phyloP scores from a whole-genome alignment of 176 grass and related monocot genomes.

The Paspalum vaginatum region DNA sequence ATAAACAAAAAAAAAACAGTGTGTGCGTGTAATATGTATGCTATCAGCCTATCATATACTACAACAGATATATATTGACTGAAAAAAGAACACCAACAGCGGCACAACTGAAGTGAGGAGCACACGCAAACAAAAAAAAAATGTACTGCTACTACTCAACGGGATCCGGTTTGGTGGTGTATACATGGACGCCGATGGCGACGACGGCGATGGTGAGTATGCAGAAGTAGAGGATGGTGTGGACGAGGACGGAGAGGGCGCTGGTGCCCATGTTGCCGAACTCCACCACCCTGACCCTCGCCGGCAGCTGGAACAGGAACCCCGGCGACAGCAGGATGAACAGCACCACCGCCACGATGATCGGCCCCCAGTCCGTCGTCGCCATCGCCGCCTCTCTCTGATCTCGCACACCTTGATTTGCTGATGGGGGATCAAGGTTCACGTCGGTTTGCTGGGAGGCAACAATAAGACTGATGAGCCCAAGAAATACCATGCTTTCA shows the following conservation, averaged over 20 bases:
- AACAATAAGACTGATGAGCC: not conserved
- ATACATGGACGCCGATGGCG: conserved; percentile 42
- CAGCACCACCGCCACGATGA: conserved; percentile 45
- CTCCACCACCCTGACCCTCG: conserved; percentile 40
- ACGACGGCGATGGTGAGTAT: conserved; percentile 40
- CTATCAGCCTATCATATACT: not conserved
- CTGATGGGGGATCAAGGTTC: not conserved
- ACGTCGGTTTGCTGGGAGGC: not conserved
- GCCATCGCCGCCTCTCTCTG: not conserved
- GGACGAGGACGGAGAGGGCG: conserved; percentile 43
- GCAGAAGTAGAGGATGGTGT: conserved; percentile 53
- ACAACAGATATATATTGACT: not conserved
- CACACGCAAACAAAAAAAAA: not conserved
- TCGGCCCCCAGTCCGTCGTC: conserved; percentile 46
- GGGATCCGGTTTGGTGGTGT: conserved; percentile 19
- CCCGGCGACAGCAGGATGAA: conserved; percentile 48
- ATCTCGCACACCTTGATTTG: no score
- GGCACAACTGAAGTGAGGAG: no score
- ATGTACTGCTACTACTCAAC: not conserved
- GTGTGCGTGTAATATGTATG: not conserved
- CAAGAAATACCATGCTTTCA: conserved; percentile 18
- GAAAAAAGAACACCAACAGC: not conserved
- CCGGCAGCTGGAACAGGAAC: conserved; percentile 52
- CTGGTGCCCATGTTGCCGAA: conserved; percentile 54
- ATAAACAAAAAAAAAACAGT: no score